Evolutionary conservation across 208 protist species (phyloP), one percentile per base, ranked within the genome.

Genomic region (Leishmania tropica): DNA sequence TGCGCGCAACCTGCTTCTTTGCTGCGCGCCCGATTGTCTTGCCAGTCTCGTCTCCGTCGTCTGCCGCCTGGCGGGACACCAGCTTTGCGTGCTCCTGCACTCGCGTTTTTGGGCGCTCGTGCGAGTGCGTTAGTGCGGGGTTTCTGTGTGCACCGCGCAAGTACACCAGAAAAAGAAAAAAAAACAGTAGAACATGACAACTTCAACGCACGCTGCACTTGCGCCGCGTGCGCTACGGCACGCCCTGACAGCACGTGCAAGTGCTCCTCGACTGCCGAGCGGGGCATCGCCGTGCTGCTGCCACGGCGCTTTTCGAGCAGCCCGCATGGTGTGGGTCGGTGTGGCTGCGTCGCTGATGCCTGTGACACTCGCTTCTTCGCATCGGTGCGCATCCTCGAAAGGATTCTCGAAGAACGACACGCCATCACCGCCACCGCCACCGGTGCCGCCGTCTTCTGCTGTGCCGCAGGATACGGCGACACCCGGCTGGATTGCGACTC

Each of bases 401-500:
- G 47, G 35, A 17, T 76, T 62, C 19, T 76, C 73, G 17, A 58
- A 62, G 31, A 19, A 19, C 31, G 45, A 11, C 31, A 51, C 68
- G 28, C 24, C 65, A 15, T 19, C 65, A 0, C 31, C 0, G 24
- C 19, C 17, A 77, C 21, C 35, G 13, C 37, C 2, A 19, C 28
- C 75, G 17, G 37, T 11, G 21, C 24, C 76, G 48, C 21, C 80
- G 54, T 74, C 64, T 47, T 51, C 74, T 31, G 48, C 80, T 24
- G 53, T 31, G 47, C 47, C 19, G 35, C 51, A 11, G 67, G 45
- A 54, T 7, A 54, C 53, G n/a, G 28, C 64, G 54, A 28, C 60
- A 28, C 60, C 75, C 47, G 51, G 35, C 65, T 83, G 83, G 83
- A 79, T 87, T 37, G 78, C 79, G 19, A 47, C 48, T 51, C 78